Base-by-base conservation (phyloP, 2,329 filamentous ascomycete species). In the Fusarium foetens region DNA sequence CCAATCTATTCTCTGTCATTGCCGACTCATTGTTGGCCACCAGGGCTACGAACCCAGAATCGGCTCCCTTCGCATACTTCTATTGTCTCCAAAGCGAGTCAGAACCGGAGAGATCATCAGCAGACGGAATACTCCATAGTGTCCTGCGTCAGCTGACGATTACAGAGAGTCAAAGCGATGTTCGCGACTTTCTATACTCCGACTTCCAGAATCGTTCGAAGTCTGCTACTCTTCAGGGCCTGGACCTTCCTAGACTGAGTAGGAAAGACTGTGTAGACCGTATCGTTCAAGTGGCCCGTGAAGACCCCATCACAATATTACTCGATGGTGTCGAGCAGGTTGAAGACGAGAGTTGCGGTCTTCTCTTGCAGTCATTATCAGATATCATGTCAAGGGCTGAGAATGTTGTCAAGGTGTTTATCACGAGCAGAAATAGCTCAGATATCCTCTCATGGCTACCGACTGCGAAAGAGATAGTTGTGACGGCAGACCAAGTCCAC, bases 231-330 rank as follows among this genome's bases (percentile, higher is more conserved):
- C 45, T 55, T 5, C 49, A n/a, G 25, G 49, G 49, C 38, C 12
- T 57, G 0, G 27, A 53, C 4, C 36, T 70, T 21, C 6, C 36
- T 0, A 48, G 11, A 16, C 19, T 61, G 5, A 43, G 16, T 14
- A 65, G 35, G 16, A 41, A 25, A 7, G 64, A 60, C 11, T 70
- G 67, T 11, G 39, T 60, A 9, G 49, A 60, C 13, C 64, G 63
- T 2, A 64, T 70, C 12, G 13, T 70, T 23, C 64, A 70, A 43
- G 33, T 65, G 7, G 48, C 45, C 5, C 55, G 49, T 17, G 53
- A 64, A 14, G 64, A 70, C n/a, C 33, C 64, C 16, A 29, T 68
- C 19, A 64, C 59, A 13, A 58, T 70, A 36, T 9, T 70, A 3
- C 23, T 70, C 13, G 36, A 36, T 27, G 64, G 38, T 8, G 33